Evolutionary conservation across 306 rosid species (phyloP).

Genomic region (Crotalaria pallida): DNA sequence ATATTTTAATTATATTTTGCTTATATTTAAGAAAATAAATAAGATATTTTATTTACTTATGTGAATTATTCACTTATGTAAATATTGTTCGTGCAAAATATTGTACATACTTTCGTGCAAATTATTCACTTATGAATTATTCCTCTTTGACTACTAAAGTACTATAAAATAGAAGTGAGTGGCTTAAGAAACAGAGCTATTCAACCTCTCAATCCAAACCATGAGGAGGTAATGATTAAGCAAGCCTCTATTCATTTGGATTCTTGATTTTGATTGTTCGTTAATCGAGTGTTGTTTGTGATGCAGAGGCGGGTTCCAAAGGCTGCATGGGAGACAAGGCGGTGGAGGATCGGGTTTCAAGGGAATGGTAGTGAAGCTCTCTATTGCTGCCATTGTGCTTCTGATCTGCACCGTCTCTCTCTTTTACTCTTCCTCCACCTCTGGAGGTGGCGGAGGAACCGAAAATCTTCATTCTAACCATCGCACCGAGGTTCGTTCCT

Average conservation of each 20-base stretch:
- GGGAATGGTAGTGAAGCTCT: slow-evolving; percentile 57
- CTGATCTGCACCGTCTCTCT: slow-evolving; percentile 73
- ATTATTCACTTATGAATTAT: too few species aligned
- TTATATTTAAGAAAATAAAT: too few species aligned
- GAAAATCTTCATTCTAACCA: slow-evolving; percentile 40
- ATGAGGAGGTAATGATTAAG: slow-evolving; percentile 37
- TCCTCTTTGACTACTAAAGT: background rate
- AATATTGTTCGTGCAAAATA: too few species aligned
- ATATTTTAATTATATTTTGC: too few species aligned
- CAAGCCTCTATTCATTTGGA: background rate
- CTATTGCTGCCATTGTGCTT: slow-evolving; percentile 57
- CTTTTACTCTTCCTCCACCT: slow-evolving; percentile 30
- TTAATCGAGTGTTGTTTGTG: too few species aligned
- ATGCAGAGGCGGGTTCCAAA: slow-evolving; percentile 61
- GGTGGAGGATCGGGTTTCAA: slow-evolving; percentile 49
- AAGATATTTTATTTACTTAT: too few species aligned
- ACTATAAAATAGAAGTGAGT: background rate
- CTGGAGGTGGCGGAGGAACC: too few species aligned
- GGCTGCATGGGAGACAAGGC: slow-evolving; percentile 48
- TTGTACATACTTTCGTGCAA: too few species aligned
- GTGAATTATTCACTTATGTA: too few species aligned
- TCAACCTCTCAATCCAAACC: slow-evolving; percentile 6
- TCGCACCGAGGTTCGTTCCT: slow-evolving; percentile 55
- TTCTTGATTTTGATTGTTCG: background rate
- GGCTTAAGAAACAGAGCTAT: background rate